A percentile compares a stretch with the other conserved stretches of the same genome.
Conservation (phyloP, 352 stramenopile genomes). For the Thalassiosira mediterranea region DNA sequence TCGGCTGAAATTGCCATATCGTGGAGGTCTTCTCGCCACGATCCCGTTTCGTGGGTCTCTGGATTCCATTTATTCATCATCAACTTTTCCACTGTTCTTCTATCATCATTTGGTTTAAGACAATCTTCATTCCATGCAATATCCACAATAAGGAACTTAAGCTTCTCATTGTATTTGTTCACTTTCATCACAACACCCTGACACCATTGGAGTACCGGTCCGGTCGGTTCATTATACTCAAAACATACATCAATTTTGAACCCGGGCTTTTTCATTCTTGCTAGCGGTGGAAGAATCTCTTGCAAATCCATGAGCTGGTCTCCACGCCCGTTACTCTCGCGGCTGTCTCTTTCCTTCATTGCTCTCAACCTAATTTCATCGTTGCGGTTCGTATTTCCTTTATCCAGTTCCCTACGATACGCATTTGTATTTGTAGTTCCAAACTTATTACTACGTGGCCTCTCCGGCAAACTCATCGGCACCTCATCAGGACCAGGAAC, state of each 20-base stretch:
- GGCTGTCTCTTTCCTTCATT: not conserved
- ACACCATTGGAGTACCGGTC: not conserved
- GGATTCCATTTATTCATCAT: slow-evolving; percentile 13
- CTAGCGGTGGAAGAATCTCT: slow-evolving; percentile 5
- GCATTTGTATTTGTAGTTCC: too few species aligned
- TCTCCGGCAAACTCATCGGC: too few species aligned
- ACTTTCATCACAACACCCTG: slow-evolving; percentile 9
- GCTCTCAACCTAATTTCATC: not conserved
- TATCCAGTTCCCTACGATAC: too few species aligned
- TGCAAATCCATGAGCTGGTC: slow-evolving; percentile 7
- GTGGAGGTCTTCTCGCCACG: not conserved
- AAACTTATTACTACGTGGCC: too few species aligned
- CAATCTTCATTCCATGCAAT: slow-evolving; percentile 16
- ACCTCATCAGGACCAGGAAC: too few species aligned
- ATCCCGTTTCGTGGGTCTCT: slow-evolving; percentile 1
- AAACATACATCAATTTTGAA: slow-evolving; percentile 19
- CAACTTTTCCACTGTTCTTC: slow-evolving; percentile 12
- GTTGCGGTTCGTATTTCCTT: too few species aligned
- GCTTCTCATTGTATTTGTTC: slow-evolving; percentile 2
- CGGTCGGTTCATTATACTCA: slow-evolving; percentile 1
- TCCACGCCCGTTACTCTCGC: slow-evolving; percentile 6
- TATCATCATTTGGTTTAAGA: slow-evolving; percentile 4
- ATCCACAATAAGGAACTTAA: slow-evolving; percentile 5
- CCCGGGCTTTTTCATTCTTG: not conserved
- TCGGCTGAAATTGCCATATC: not conserved